phyloP scores from a whole-genome alignment of 1,139 yeast genomes.

The Sugiyamaella sp. region DNA sequence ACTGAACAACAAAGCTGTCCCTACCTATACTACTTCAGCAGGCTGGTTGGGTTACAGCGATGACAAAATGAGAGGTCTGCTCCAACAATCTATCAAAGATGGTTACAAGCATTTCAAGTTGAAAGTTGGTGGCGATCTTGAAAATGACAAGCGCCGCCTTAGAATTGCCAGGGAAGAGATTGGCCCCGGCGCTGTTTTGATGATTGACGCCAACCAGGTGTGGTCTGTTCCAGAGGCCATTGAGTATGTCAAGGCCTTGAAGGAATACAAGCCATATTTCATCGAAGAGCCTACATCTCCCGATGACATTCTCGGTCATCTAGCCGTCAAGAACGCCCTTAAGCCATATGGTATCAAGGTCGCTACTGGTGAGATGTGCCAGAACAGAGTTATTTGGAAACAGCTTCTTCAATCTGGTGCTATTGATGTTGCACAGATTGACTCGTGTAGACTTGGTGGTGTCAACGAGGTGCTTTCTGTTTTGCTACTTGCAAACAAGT shows the following conservation, averaged over 20 bases:
- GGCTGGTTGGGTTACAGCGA: constrained; percentile 51
- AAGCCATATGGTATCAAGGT: constrained; percentile 45
- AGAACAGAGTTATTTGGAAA: constrained; percentile 47
- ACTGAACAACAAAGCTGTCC: constrained; percentile 44
- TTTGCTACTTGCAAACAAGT: constrained; percentile 46
- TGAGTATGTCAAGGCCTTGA: constrained; percentile 45
- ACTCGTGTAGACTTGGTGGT: constrained; percentile 47
- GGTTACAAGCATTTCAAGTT: constrained; percentile 49
- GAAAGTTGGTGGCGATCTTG: constrained; percentile 47
- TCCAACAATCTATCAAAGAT: constrained; percentile 42
- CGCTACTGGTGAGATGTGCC: constrained; percentile 50
- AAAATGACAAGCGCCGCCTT: constrained; percentile 44
- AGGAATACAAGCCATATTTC: constrained; percentile 46
- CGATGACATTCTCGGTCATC: constrained; percentile 47
- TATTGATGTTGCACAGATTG: constrained; percentile 46
- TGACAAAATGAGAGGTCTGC: constrained; percentile 44
- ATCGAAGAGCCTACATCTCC: constrained; percentile 50
- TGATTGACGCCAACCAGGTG: constrained; percentile 48
- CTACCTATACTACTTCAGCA: constrained; percentile 50
- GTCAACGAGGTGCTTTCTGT: constrained; percentile 48
- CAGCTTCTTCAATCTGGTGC: constrained; percentile 45
- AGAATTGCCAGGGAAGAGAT: constrained; percentile 46
- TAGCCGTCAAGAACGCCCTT: constrained; percentile 44
- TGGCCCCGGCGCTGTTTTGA: constrained; percentile 43
- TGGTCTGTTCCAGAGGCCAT: constrained; percentile 50